Percentiles rank a stretch among this genome's conserved stretches.
Conservation (phyloP, 108 stramenopile species). For the Epithemia pelagica region DNA sequence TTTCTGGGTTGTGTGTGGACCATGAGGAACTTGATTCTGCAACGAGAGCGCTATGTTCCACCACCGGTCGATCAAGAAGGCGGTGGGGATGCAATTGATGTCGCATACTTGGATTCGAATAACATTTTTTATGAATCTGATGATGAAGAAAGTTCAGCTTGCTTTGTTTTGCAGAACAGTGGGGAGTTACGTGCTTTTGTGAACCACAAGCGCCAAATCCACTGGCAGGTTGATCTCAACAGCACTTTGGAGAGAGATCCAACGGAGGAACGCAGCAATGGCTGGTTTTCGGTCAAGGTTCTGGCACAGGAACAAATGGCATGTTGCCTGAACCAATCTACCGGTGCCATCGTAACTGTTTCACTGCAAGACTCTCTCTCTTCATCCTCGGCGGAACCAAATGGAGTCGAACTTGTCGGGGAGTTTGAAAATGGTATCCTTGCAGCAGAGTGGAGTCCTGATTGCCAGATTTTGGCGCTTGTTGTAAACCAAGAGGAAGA, state of each 20-base stretch:
- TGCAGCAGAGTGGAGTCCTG: slow-evolving; percentile 75
- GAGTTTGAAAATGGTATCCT: slow-evolving; percentile 76
- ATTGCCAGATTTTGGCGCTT: slow-evolving; percentile 70
- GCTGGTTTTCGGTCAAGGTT: neutral
- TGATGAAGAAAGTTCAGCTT: neutral
- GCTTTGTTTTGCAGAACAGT: neutral
- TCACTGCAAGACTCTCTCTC: slow-evolving; percentile 8
- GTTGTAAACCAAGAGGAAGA: slow-evolving; percentile 59
- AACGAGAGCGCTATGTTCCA: neutral
- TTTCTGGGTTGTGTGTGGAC: too few relatives aligned
- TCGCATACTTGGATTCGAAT: neutral
- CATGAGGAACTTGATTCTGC: neutral
- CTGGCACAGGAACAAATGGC: neutral
- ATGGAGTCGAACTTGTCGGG: slow-evolving; percentile 69
- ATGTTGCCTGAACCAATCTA: neutral
- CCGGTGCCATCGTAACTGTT: neutral
- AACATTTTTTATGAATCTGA: neutral
- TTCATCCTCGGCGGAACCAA: slow-evolving; percentile 19
- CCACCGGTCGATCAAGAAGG: too few relatives aligned
- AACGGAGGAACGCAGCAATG: neutral
- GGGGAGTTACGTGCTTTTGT: neutral
- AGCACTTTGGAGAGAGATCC: neutral
- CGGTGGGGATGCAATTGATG: neutral
- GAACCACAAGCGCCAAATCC: neutral
- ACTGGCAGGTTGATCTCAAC: neutral